Evolutionary conservation across 2,329 filamentous ascomycete species (phyloP), one percentile per base, ranked within the genome.

Genomic region (Sclerotinia glacialis): DNA sequence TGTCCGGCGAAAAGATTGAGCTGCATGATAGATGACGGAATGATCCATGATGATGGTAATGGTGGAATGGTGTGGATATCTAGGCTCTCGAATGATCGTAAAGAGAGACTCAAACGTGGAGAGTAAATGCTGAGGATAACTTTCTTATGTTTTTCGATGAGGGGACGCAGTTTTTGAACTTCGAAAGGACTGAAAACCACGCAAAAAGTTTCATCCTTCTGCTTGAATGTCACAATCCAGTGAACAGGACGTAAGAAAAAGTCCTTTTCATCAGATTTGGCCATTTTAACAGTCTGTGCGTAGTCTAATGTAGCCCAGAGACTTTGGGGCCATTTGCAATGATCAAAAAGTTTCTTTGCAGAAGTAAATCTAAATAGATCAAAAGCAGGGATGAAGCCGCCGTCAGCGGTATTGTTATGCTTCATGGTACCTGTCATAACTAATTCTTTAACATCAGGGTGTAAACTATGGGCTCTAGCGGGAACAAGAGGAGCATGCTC

Each of bases 1-100:
- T 89, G 86, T 0, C 89, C 89, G 0, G 89, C 80, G 65, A 92
- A 91, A 0, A 92, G 76, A 53, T 89, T 88, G 0, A 92, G 79
- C 66, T 85, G 79, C 0, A 79, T 76, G 0, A 77, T 74, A 16
- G 0, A 62, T n/a, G 0, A 16, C 34, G 71, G 74, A 16, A 70
- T 72, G 5, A 74, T 65, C 9, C 56, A 68, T 26, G 71, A 69
- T 0, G 1, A 8, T 2, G 69, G 67, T 0, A 74, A 49, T 0
- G 53, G 47, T 0, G 80, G 79, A 1, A 81, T 65, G 1, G 75
- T 78, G 71, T 79, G 83, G 1, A 86, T 76, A 1, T 75, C 67
- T 0, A 88, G 75, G 0, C 72, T 60, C 55, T 87, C 82, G 0
- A 87, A 73, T 2, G 79, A 66, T 3, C 71, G 69, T 68, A 75